phyloP scores from a whole-genome alignment of 176 grass and related monocot species.

The Triticum turgidum region DNA sequence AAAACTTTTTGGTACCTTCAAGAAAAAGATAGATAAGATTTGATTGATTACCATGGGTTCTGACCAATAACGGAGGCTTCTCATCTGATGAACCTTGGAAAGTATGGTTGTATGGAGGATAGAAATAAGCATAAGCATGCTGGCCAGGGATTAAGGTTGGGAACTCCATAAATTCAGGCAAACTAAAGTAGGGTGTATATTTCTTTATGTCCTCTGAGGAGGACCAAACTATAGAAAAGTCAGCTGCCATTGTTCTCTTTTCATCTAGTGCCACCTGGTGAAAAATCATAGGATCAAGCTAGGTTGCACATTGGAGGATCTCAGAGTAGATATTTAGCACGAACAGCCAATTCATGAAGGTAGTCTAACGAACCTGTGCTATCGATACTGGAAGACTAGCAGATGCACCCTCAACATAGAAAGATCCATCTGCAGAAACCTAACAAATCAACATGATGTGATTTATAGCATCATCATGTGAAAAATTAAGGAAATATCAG shows the following conservation, averaged over 20 bases:
- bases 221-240: conserved; percentile 88
- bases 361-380: conserved; percentile 63
- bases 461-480: conserved; percentile 7
- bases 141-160: conserved; percentile 63
- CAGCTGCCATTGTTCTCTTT: conserved; percentile 39
- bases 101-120: conserved; percentile 57
- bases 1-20: background rate
- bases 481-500: conserved; percentile 22
- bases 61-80: conserved; percentile 71
- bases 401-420: conserved; percentile 88
- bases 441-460: conserved; percentile 30
- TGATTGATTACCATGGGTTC: background rate
- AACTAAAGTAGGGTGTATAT: conserved; percentile 69
- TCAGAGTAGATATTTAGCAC: background rate
- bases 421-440: conserved; percentile 55
- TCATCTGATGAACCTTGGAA: conserved; percentile 65
- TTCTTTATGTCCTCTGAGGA: conserved; percentile 66
- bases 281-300: conserved; percentile 28
- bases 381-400: conserved; percentile 71
- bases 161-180: conserved; percentile 81
- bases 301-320: background rate
- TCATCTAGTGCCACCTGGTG: conserved; percentile 72
- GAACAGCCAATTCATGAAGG: conserved; percentile 3
- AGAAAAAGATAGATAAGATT: background rate
- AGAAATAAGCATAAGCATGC: conserved; percentile 92